Evolutionary conservation across 1,284 basidiomycete genomes (phyloP).

Genomic region (Sporisorium iseilematis-ciliati): DNA sequence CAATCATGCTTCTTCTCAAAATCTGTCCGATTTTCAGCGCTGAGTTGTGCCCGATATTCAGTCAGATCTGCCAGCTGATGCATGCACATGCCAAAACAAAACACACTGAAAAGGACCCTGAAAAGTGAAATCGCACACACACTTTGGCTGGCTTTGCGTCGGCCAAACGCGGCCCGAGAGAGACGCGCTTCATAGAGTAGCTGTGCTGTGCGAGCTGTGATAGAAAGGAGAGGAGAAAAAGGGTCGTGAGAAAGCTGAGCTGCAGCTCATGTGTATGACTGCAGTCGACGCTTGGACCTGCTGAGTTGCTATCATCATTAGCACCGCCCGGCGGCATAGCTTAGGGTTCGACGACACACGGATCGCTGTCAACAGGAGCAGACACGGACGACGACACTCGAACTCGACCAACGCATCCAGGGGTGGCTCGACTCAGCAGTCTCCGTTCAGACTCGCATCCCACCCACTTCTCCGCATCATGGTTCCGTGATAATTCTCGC

Average conservation of each 20-base stretch:
- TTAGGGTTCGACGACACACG: not conserved
- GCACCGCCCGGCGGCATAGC: not conserved
- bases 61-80: too few species aligned
- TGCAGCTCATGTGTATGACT: not conserved
- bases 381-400: not conserved
- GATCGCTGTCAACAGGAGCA: not conserved
- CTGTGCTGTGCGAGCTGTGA: not conserved
- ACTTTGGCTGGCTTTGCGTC: not conserved
- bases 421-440: not conserved
- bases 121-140: too few species aligned
- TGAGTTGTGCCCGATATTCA: too few species aligned
- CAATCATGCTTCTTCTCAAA: too few species aligned
- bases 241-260: not conserved
- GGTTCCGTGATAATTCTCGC: not conserved
- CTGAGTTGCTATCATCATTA: constrained; percentile 4
- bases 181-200: too few species aligned
- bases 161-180: constrained; percentile 6
- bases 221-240: too few species aligned
- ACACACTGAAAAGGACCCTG: too few species aligned
- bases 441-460: not conserved
- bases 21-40: too few species aligned
- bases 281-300: not conserved
- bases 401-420: not conserved
- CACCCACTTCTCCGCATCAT: not conserved
- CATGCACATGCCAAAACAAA: too few species aligned